Conservation (phyloP, 768 basidiomycete genomes). For the Glaciozyma antarctica region DNA sequence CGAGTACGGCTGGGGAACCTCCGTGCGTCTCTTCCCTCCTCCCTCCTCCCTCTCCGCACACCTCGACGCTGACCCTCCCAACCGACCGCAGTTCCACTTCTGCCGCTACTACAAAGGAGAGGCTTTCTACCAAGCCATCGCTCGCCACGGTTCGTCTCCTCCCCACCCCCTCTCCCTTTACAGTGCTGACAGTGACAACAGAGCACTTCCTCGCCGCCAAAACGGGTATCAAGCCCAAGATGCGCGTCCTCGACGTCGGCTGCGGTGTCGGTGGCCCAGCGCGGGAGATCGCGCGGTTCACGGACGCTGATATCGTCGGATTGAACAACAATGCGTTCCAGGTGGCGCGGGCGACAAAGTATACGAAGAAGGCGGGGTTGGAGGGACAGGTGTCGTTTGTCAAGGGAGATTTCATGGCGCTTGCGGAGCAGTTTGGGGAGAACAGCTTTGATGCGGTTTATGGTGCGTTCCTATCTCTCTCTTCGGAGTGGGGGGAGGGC, state of each 20-base stretch:
- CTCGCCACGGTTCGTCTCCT: conserved; percentile 46
- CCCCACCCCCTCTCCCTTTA: background rate
- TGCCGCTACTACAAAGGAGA: conserved; percentile 89
- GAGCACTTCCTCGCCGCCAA: conserved; percentile 92
- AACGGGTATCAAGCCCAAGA: conserved; percentile 74
- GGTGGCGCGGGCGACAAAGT: conserved; percentile 69
- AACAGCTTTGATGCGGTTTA: conserved; percentile 86
- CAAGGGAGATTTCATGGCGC: conserved; percentile 95
- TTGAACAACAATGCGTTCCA: conserved; percentile 93
- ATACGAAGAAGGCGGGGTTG: conserved; percentile 67
- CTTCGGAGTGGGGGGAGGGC: background rate
- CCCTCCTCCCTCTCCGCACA: no score
- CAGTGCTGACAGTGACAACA: conserved; percentile 41
- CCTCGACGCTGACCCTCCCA: background rate
- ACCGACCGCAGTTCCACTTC: conserved; percentile 61
- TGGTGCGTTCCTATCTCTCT: no score
- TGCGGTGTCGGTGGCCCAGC: conserved; percentile 96
- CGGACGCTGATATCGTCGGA: conserved; percentile 73
- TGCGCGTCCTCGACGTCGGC: conserved; percentile 95
- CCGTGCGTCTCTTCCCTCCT: conserved; percentile 35
- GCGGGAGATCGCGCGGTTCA: conserved; percentile 83
- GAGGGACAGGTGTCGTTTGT: conserved; percentile 68
- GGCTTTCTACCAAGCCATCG: conserved; percentile 44
- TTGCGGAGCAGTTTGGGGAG: conserved; percentile 81
- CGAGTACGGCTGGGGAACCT: conserved; percentile 59